A percentile compares a stretch with the other conserved stretches of the same genome.
Evolutionary conservation across 306 rosid species (phyloP).

Genomic region (Trifolium repens): DNA sequence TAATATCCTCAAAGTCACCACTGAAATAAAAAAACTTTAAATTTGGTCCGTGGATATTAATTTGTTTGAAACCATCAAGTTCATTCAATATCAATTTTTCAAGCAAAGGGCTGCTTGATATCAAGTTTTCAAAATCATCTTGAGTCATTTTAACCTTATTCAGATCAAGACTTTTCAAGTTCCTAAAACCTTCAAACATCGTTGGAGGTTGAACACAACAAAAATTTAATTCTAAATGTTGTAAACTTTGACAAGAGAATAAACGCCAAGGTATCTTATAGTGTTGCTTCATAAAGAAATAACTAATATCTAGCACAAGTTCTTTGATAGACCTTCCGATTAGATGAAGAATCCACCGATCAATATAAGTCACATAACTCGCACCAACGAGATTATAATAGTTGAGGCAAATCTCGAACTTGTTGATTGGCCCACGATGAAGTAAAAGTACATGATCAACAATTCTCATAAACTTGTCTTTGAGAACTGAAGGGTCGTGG

Average conservation of each 20-base stretch:
- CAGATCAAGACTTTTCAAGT: background rate
- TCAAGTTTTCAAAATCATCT: background rate
- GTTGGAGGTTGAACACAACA: background rate
- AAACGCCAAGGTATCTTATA: background rate
- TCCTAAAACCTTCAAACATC: background rate
- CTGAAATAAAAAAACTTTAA: background rate
- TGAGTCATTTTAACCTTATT: background rate
- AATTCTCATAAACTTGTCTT: constrained; percentile 16
- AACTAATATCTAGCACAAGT: background rate
- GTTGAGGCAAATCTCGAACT: background rate
- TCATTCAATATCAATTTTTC: background rate
- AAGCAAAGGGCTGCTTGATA: background rate
- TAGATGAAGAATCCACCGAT: constrained; percentile 1
- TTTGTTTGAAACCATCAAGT: background rate
- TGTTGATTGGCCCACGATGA: background rate
- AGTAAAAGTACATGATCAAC: constrained; percentile 62
- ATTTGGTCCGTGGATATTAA: background rate
- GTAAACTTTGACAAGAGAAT: background rate
- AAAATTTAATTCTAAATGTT: background rate
- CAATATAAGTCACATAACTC: background rate
- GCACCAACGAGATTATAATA: constrained; percentile 42
- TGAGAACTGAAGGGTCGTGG: background rate
- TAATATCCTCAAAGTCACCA: background rate
- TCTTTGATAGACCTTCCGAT: background rate
- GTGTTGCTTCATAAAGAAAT: background rate